Conservation (phyloP, 2,329 filamentous ascomycete genomes). For the Onygenales sp. region DNA sequence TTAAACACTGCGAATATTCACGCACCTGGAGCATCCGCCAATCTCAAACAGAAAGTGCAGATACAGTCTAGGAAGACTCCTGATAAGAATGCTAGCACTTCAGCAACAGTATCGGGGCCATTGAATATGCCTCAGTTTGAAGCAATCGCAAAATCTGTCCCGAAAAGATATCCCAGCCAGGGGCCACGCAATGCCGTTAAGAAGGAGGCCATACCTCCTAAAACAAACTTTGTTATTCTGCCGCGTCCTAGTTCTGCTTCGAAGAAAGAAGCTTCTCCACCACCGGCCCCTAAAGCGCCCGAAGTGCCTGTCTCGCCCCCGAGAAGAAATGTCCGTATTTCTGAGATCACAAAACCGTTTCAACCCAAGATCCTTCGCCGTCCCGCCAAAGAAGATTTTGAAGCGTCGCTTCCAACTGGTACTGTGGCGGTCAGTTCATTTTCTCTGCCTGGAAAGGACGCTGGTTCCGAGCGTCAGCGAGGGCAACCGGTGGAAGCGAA, state of each 20-base stretch:
- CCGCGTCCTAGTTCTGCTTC: not conserved
- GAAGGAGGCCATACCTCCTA: constrained; percentile 1
- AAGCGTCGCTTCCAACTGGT: constrained; percentile 20
- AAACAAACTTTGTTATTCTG: constrained; percentile 2
- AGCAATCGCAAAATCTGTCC: constrained; percentile 18
- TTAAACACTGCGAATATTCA: not conserved
- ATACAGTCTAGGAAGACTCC: constrained; percentile 8
- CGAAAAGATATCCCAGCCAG: constrained; percentile 13
- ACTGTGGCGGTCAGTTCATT: constrained; percentile 17
- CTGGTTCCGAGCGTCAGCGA: constrained; percentile 6
- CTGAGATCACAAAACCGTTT: constrained; percentile 35
- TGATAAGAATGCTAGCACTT: constrained; percentile 14
- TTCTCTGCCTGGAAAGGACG: constrained; percentile 13
- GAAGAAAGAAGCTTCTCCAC: not conserved
- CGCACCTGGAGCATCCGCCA: not conserved
- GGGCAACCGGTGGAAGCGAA: constrained; percentile 15
- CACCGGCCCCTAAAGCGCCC: not conserved
- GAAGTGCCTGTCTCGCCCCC: not conserved
- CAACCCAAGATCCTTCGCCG: constrained; percentile 47
- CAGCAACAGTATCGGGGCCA: constrained; percentile 32
- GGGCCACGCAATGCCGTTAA: not conserved
- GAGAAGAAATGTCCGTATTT: constrained; percentile 17
- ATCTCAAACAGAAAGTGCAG: constrained; percentile 3
- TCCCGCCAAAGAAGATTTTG: constrained; percentile 30
- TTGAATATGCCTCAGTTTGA: constrained; percentile 32